Evolutionary conservation across 768 basidiomycete species (phyloP).

Genomic region (Podaxis sp.): DNA sequence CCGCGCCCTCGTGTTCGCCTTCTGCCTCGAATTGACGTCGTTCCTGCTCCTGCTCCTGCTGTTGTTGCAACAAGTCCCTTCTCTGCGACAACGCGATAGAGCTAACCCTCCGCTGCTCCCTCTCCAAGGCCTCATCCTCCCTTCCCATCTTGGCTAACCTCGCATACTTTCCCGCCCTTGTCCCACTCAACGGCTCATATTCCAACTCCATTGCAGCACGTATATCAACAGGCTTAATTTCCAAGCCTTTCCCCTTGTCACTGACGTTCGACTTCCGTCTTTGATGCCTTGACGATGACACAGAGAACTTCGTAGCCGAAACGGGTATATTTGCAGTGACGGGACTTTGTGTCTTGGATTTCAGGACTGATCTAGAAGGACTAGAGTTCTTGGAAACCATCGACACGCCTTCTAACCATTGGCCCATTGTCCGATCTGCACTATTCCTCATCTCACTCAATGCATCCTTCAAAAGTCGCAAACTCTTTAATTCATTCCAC

Average conservation of each 20-base stretch:
- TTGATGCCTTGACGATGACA: background rate
- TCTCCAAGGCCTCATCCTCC: slow-evolving; percentile 27
- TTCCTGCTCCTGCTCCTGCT: background rate
- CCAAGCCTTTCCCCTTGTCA: slow-evolving; percentile 8
- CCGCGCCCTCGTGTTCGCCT: background rate
- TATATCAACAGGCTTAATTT: slow-evolving; percentile 17
- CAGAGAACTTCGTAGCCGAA: background rate
- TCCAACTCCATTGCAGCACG: background rate
- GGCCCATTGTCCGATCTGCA: slow-evolving; percentile 22
- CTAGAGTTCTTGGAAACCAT: background rate
- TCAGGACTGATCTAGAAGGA: background rate
- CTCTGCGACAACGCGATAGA: slow-evolving; percentile 15
- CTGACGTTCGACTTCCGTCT: background rate
- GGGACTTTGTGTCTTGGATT: background rate
- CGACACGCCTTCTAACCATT: background rate
- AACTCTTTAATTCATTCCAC: slow-evolving; percentile 26
- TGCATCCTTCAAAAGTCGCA: slow-evolving; percentile 34
- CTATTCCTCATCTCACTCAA: slow-evolving; percentile 32
- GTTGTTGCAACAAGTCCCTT: slow-evolving; percentile 6
- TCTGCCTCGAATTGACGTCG: background rate
- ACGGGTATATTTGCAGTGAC: background rate
- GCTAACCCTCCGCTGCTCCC: slow-evolving; percentile 31
- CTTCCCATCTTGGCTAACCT: slow-evolving; percentile 31
- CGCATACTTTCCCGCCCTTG: slow-evolving; percentile 19
- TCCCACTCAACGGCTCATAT: slow-evolving; percentile 24